Conservation (phyloP, 306 rosid genomes). For the Fragaria vesca region DNA sequence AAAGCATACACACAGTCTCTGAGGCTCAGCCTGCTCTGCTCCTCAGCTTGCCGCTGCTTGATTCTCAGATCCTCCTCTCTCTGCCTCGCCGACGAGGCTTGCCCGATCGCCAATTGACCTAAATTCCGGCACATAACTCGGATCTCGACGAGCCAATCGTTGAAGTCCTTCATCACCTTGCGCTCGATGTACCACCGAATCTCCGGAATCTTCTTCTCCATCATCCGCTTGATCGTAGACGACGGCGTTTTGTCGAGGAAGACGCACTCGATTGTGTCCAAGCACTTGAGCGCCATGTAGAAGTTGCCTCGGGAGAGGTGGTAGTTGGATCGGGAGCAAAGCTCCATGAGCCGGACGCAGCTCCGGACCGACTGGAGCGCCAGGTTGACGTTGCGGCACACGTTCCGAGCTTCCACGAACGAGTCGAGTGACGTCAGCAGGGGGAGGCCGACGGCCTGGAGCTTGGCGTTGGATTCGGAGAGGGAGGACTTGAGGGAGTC, state of each 20-base stretch:
- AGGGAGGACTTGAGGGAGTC: constrained; percentile 91
- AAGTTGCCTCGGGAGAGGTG: constrained; percentile 63
- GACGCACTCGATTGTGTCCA: constrained; percentile 72
- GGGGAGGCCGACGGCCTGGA: constrained; percentile 76
- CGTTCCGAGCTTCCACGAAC: constrained; percentile 78
- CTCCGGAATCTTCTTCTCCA: constrained; percentile 93
- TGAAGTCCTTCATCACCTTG: constrained; percentile 86
- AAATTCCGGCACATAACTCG: constrained; percentile 87
- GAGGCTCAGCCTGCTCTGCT: constrained; percentile 92
- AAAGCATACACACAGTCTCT: constrained; percentile 86
- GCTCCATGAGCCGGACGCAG: constrained; percentile 58
- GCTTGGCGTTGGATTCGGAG: constrained; percentile 82
- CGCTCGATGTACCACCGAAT: constrained; percentile 86
- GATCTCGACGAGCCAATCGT: constrained; percentile 97
- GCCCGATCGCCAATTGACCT: constrained; percentile 92
- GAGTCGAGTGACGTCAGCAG: constrained; percentile 83
- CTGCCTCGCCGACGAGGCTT: constrained; percentile 92
- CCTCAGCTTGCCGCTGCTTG: constrained; percentile 99
- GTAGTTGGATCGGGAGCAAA: constrained; percentile 74
- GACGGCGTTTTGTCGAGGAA: constrained; percentile 66
- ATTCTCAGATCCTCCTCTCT: constrained; percentile 95
- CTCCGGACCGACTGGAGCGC: constrained; percentile 65
- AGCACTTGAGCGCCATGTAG: constrained; percentile 90
- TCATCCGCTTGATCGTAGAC: constrained; percentile 73
- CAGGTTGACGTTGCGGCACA: constrained; percentile 67